Base-by-base conservation (phyloP, 2,329 filamentous ascomycete genomes). In the Trichoderma harzianum region DNA sequence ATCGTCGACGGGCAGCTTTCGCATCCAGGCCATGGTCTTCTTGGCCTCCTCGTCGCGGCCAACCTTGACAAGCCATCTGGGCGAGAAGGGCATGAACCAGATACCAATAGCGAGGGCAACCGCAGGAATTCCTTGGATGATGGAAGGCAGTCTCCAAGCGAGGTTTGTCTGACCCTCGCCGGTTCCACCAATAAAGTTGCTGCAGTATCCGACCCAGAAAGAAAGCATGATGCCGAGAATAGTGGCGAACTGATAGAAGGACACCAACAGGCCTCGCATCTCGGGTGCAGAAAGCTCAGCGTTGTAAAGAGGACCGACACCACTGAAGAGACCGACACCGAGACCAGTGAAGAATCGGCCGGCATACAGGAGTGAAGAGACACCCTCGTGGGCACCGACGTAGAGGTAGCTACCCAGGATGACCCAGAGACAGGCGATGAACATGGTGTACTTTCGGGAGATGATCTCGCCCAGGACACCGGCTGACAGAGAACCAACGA, bases 61-160 rank as follows among this genome's bases (percentile, higher is more conserved):
- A 76, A 92, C 90, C 78, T 93, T 90, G 11, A 92, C 83, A 1
- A 95, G 86, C 92, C 92, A 94, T 75, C 93, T 86, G 0, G 93
- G 93, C 0, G 89, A 92, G 81, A 92, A 94, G 0, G 92, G 93
- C 91, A 95, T 93, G 82, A 93, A 93, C 18, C 92, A 78, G 86
- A 94, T 94, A 43, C 92, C 92, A 11, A 87, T 76, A 32, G 91
- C 88, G 2, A 95, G 86, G 5, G 93, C 75, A 2, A 90, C 75
- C 0, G 91, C 92, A 0, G 92, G 92, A 0, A 86, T 84, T 5
- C 94, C 84, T 76, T 95, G 93, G 1, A 0, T 95, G 83, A 74
- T 88, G 90, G 84, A 83, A 0, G 84, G 84, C 0, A 89, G 76
- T 76, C 83, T 75, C 83, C 82, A 82, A 2, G 80, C 77, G 72